phyloP scores from a whole-genome alignment of 306 rosid species.

The Castanopsis chinensis region DNA sequence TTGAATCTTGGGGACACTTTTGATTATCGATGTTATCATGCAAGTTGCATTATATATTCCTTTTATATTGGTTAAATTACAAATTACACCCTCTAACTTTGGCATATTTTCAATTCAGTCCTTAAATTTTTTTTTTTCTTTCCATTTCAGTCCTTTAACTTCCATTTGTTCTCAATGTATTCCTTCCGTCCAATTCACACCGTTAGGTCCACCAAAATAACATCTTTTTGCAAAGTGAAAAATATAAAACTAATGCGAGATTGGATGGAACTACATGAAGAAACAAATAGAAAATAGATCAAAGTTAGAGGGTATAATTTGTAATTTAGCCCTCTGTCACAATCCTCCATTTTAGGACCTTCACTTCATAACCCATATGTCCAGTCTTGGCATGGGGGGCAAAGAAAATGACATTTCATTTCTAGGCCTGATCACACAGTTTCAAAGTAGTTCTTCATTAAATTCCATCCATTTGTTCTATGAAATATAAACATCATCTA shows the following conservation, averaged over 20 bases:
- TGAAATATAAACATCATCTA: not conserved
- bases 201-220: too few species aligned
- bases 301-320: too few species aligned
- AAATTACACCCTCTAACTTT: too few species aligned
- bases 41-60: not conserved
- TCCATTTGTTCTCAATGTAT: too few species aligned
- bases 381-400: not conserved
- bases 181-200: too few species aligned
- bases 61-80: not conserved
- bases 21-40: not conserved
- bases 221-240: too few species aligned
- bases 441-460: not conserved
- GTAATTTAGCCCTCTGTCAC: not conserved
- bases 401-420: not conserved
- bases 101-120: too few species aligned
- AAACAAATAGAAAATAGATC: too few species aligned
- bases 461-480: not conserved
- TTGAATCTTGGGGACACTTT: not conserved
- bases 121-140: too few species aligned
- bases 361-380: not conserved
- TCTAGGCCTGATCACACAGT: not conserved
- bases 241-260: too few species aligned
- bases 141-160: too few species aligned
- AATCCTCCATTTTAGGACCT: not conserved
- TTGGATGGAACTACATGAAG: too few species aligned